Evolutionary conservation across 441 rosid species (phyloP).

Genomic region (Syzygium syzygioides): DNA sequence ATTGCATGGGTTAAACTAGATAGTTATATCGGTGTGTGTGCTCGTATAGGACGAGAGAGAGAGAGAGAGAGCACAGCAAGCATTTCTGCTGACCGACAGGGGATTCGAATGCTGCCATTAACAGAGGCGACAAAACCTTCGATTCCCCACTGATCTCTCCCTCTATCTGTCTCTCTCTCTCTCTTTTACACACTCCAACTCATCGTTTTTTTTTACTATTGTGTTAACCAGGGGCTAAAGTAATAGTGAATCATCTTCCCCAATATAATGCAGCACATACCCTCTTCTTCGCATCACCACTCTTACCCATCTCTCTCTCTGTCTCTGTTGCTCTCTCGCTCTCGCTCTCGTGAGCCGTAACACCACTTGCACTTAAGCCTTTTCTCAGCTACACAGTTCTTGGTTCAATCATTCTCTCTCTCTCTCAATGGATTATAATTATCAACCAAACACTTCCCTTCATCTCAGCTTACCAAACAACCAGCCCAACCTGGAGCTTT

Average conservation of each 20-base stretch:
- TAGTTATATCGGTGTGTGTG: not conserved
- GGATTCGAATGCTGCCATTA: slow-evolving; percentile 65
- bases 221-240: slow-evolving; percentile 29
- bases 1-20: not conserved
- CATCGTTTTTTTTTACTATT: slow-evolving; percentile 1
- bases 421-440: slow-evolving; percentile 56
- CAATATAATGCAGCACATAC: slow-evolving; percentile 24
- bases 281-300: slow-evolving; percentile 9
- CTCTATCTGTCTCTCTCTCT: slow-evolving; percentile 34
- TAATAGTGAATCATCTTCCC: slow-evolving; percentile 31
- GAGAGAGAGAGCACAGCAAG: not conserved
- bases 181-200: not conserved
- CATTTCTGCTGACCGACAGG: slow-evolving; percentile 59
- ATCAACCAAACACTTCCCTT: slow-evolving; percentile 61
- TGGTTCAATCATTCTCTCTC: not conserved
- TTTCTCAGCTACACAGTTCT: not conserved
- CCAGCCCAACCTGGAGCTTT: slow-evolving; percentile 60
- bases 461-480: slow-evolving; percentile 45
- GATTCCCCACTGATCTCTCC: slow-evolving; percentile 66
- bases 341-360: not conserved
- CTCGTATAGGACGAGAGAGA: not conserved
- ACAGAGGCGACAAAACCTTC: slow-evolving; percentile 71
- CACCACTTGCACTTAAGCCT: not conserved
- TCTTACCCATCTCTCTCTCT: slow-evolving; percentile 1
- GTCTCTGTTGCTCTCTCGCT: not conserved